Evolutionary conservation across 2,329 filamentous ascomycete species (phyloP).

Genomic region (Paracoccidioides brasiliensis): DNA sequence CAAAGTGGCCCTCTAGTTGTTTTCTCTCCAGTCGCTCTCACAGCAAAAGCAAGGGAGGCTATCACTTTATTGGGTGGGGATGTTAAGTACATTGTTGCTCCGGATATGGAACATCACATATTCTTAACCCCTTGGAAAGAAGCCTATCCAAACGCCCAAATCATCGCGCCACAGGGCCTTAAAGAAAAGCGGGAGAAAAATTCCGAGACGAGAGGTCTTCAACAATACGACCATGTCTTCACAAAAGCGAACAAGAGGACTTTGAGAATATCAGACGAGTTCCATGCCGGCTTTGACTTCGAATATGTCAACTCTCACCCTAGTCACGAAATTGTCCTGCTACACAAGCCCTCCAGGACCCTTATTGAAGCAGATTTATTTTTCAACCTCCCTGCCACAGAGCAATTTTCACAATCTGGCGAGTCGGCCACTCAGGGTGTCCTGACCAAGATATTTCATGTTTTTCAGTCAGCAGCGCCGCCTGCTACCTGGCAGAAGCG

Average conservation of each 20-base stretch:
- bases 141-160: conserved; percentile 62
- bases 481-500: conserved; percentile 62
- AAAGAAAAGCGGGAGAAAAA: conserved; percentile 63
- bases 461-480: conserved; percentile 46
- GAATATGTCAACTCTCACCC: conserved; percentile 70
- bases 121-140: conserved; percentile 75
- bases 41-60: conserved; percentile 54
- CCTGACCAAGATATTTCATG: conserved; percentile 44
- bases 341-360: conserved; percentile 64
- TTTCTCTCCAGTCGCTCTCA: conserved; percentile 84
- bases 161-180: conserved; percentile 73
- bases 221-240: conserved; percentile 54
- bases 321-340: conserved; percentile 81
- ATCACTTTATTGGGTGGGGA: conserved; percentile 51
- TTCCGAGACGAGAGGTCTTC: conserved; percentile 41
- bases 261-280: conserved; percentile 55
- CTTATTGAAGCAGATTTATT: conserved; percentile 82
- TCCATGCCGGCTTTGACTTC: conserved; percentile 73
- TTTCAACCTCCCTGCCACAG: conserved; percentile 77
- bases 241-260: conserved; percentile 40
- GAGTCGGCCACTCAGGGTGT: conserved; percentile 44
- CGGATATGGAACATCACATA: conserved; percentile 90
- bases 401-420: conserved; percentile 60
- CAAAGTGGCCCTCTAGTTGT: conserved; percentile 66
- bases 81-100: conserved; percentile 73